Evolutionary conservation across 345 rosid species (phyloP).

Genomic region (Salix suchowensis): DNA sequence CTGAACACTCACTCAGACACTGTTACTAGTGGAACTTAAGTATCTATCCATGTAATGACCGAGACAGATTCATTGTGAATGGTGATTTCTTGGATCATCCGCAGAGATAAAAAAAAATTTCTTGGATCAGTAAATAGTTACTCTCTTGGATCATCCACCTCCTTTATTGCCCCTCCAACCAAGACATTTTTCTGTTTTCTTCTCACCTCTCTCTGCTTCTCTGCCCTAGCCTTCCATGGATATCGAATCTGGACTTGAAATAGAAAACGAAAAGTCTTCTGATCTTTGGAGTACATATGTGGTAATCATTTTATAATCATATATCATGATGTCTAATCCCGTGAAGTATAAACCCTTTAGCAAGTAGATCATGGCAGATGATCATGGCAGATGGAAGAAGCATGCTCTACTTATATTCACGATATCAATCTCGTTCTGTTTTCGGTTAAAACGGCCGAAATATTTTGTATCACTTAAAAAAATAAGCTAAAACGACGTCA

Average conservation of each 20-base stretch:
- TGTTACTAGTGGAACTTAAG: neutral
- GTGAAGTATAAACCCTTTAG: neutral
- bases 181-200: neutral
- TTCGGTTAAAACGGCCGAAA: too few relatives aligned
- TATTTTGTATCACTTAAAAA: too few relatives aligned
- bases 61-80: neutral
- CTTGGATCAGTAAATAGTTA: conserved; percentile 20
- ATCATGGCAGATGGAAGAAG: neutral
- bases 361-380: neutral
- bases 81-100: conserved; percentile 30
- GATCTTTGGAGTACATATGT: conserved; percentile 5
- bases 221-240: neutral
- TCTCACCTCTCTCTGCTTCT: neutral
- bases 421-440: too few relatives aligned
- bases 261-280: neutral
- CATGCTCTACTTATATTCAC: neutral
- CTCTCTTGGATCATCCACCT: conserved; percentile 27
- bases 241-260: conserved; percentile 1
- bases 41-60: neutral
- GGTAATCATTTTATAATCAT: conserved; percentile 12
- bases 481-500: accelerated
- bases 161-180: neutral
- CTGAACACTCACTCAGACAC: neutral
- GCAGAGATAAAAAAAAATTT: neutral
- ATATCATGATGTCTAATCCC: neutral